Evolutionary conservation across 805 yeast species (phyloP).

Genomic region (Ogataea chonburiensis): DNA sequence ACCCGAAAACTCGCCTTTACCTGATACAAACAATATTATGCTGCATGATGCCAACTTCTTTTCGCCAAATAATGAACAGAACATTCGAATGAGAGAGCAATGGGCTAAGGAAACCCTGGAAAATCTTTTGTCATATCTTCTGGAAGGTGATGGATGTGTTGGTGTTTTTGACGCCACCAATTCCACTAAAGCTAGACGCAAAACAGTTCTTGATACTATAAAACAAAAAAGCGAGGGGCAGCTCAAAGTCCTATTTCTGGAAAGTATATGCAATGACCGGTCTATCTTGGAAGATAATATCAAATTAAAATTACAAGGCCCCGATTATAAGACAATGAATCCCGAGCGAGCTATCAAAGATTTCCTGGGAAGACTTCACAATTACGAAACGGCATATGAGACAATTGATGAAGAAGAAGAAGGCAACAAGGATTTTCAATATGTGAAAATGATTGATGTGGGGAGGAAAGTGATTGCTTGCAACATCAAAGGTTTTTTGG

Average conservation of each 20-base stretch:
- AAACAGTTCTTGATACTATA: slow-evolving; percentile 55
- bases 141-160: slow-evolving; percentile 82
- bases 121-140: slow-evolving; percentile 73
- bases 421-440: slow-evolving; percentile 64
- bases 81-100: slow-evolving; percentile 70
- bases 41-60: slow-evolving; percentile 82
- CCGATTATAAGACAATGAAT: slow-evolving; percentile 87
- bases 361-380: slow-evolving; percentile 74
- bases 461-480: slow-evolving; percentile 92
- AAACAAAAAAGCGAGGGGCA: slow-evolving; percentile 55
- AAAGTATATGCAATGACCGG: slow-evolving; percentile 82
- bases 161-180: slow-evolving; percentile 90
- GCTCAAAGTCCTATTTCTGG: slow-evolving; percentile 79
- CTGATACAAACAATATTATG: slow-evolving; percentile 36
- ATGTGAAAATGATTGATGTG: slow-evolving; percentile 93
- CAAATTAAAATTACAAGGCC: slow-evolving; percentile 82
- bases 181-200: slow-evolving; percentile 65
- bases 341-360: slow-evolving; percentile 77
- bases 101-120: slow-evolving; percentile 97
- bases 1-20: slow-evolving; percentile 65
- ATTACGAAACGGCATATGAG: slow-evolving; percentile 87
- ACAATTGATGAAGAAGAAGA: slow-evolving; percentile 78
- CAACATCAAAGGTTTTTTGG: slow-evolving; percentile 81
- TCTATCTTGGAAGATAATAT: slow-evolving; percentile 77
- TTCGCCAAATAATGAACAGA: slow-evolving; percentile 69